phyloP scores from a whole-genome alignment of 1,284 basidiomycete genomes.

The Mycena sp. region DNA sequence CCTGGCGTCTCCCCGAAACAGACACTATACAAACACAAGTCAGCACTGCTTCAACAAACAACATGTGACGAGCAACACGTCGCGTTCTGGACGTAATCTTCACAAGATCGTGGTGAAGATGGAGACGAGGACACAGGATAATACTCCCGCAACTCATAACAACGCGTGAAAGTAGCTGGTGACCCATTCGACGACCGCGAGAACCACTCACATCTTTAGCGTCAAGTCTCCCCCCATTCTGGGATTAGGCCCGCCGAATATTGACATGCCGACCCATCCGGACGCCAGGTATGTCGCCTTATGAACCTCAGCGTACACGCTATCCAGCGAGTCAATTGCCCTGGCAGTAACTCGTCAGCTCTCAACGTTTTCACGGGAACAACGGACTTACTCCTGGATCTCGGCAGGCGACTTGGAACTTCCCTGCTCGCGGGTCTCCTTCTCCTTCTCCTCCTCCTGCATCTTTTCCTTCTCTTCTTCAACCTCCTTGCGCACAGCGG shows the following conservation, averaged over 20 bases:
- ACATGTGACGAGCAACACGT: not conserved
- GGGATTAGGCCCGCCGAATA: slow-evolving; percentile 7
- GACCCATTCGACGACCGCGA: no score
- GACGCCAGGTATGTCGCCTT: not conserved
- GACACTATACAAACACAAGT: not conserved
- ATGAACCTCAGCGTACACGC: not conserved
- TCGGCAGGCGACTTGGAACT: not conserved
- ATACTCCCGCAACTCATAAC: no score
- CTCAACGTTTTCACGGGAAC: not conserved
- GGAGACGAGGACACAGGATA: no score
- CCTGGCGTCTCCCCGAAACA: slow-evolving; percentile 8
- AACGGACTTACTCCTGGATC: slow-evolving; percentile 14
- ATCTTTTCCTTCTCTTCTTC: slow-evolving; percentile 6
- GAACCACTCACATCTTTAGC: slow-evolving; percentile 8
- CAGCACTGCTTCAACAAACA: not conserved
- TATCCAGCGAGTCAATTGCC: slow-evolving; percentile 11
- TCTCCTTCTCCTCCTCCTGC: not conserved
- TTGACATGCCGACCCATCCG: not conserved
- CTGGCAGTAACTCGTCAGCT: not conserved
- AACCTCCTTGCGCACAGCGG: not conserved
- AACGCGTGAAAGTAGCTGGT: no score
- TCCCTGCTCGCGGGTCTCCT: not conserved
- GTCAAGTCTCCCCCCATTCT: slow-evolving; percentile 12
- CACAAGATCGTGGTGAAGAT: no score
- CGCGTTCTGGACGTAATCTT: no score